Conservation (phyloP, 2,329 filamentous ascomycete genomes). For the Xylariaceae sp. region DNA sequence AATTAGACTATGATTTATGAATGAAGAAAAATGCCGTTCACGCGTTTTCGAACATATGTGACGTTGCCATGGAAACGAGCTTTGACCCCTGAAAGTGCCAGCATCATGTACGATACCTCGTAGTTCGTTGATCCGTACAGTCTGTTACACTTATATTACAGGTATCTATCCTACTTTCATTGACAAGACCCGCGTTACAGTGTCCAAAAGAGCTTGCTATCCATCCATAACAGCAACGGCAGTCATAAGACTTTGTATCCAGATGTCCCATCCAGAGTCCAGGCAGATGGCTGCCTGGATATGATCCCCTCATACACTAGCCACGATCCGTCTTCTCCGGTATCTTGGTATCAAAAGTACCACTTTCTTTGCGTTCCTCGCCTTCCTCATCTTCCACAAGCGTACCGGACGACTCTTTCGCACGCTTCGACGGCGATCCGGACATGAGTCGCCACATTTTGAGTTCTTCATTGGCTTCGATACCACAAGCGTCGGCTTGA, state of each 20-base stretch:
- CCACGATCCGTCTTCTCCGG: background rate
- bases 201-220: background rate
- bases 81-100: too few relatives aligned
- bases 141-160: too few relatives aligned
- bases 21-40: background rate
- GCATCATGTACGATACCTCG: too few relatives aligned
- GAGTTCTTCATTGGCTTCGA: constrained; percentile 25
- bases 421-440: background rate
- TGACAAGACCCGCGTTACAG: background rate
- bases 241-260: background rate
- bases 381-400: background rate
- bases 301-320: background rate
- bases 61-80: too few relatives aligned
- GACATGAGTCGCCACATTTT: constrained; percentile 22
- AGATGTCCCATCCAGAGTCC: background rate
- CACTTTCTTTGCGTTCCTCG: background rate
- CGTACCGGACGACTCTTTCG: background rate
- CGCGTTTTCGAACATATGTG: too few relatives aligned
- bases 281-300: background rate
- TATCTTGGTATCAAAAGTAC: background rate
- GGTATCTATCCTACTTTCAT: too few relatives aligned
- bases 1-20: background rate
- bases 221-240: background rate
- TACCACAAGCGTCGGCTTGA: constrained; percentile 21
- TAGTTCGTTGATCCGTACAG: too few relatives aligned